Percentiles rank a stretch among this genome's conserved stretches.
Conservation (phyloP, 306 rosid genomes). For the Vigna unguiculata region DNA sequence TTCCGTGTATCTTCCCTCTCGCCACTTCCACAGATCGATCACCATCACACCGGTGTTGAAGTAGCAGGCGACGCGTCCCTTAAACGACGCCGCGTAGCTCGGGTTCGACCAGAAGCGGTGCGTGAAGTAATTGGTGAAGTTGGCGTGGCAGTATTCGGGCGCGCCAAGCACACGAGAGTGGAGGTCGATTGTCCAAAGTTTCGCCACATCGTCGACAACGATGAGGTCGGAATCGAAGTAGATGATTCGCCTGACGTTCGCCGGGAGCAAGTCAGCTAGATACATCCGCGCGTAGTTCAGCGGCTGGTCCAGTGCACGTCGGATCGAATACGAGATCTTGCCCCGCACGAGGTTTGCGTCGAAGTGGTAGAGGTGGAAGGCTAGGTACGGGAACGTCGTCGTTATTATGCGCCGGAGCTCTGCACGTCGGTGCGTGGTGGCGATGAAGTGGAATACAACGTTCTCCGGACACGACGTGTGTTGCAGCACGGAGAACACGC, state of each 20-base stretch:
- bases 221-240: conserved; percentile 93
- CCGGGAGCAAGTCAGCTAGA: conserved; percentile 73
- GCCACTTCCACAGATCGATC: conserved; percentile 83
- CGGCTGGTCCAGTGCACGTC: conserved; percentile 90
- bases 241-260: conserved; percentile 68
- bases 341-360: conserved; percentile 77
- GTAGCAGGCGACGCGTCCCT: conserved; percentile 68
- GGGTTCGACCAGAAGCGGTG: conserved; percentile 72
- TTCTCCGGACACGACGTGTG: conserved; percentile 90
- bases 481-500: conserved; percentile 83
- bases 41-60: conserved; percentile 99
- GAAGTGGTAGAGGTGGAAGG: conserved; percentile 74
- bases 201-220: conserved; percentile 89
- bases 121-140: conserved; percentile 88
- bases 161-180: conserved; percentile 74
- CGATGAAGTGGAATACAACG: conserved; percentile 83
- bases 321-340: conserved; percentile 82
- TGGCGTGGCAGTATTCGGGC: conserved; percentile 94
- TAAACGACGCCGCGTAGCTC: conserved; percentile 58
- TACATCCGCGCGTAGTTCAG: conserved; percentile 92
- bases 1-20: conserved; percentile 73
- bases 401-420: conserved; percentile 72
- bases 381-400: conserved; percentile 77
- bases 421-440: conserved; percentile 55
- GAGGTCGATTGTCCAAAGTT: conserved; percentile 78